Percentiles rank a stretch among this genome's conserved stretches.
phyloP scores from a whole-genome alignment of 176 grass and related monocot species.

The Cenchrus americanus region DNA sequence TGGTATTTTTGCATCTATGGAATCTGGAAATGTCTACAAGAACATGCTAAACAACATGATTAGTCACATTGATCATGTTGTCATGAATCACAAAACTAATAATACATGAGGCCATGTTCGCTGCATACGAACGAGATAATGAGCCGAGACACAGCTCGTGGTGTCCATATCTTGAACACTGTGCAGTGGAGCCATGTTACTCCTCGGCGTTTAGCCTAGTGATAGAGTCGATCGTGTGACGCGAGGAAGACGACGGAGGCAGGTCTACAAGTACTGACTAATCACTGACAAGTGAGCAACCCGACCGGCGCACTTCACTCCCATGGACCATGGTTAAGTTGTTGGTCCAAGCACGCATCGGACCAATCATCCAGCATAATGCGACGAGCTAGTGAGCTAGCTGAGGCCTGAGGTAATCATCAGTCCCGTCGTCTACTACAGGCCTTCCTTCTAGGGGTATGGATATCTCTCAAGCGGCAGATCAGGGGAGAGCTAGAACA shows the following conservation, averaged over 20 bases:
- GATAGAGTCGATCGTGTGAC: neutral
- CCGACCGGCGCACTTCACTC: neutral
- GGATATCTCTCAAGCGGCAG: too few species aligned
- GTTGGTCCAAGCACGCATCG: constrained; percentile 45
- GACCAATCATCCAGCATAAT: neutral
- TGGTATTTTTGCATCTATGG: too few species aligned
- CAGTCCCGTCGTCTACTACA: neutral
- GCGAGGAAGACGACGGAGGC: neutral
- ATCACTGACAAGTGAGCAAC: neutral
- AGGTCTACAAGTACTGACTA: neutral
- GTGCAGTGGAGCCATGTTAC: neutral
- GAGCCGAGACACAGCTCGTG: neutral
- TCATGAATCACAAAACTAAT: too few species aligned
- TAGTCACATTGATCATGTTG: too few species aligned
- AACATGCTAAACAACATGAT: too few species aligned
- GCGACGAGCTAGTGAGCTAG: neutral
- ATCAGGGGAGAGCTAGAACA: too few species aligned
- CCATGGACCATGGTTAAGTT: neutral
- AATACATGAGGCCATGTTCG: too few species aligned
- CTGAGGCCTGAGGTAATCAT: neutral
- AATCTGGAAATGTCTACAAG: too few species aligned
- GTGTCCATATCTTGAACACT: constrained; percentile 26
- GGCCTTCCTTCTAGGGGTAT: too few species aligned
- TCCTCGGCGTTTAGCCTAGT: neutral
- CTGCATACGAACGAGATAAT: too few species aligned